phyloP scores from a whole-genome alignment of 805 yeast species.

The Schwanniomyces pseudopolymorphus region DNA sequence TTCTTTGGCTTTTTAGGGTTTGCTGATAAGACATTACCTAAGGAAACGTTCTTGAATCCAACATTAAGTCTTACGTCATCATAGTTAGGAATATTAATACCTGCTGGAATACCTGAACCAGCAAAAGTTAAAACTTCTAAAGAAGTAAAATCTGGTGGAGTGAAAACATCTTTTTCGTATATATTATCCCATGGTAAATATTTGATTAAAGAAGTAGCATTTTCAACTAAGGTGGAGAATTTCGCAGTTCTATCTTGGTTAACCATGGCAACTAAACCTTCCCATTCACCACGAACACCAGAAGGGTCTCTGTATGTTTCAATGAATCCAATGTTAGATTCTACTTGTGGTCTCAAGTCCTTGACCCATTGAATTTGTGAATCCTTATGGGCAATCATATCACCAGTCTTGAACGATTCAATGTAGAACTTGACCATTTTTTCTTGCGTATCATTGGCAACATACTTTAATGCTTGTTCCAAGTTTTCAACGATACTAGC shows the following conservation, averaged over 20 bases:
- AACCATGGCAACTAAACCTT: slow-evolving; percentile 86
- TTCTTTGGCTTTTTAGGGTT: slow-evolving; percentile 60
- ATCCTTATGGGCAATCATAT: slow-evolving; percentile 79
- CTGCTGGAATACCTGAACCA: slow-evolving; percentile 89
- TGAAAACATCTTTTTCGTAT: slow-evolving; percentile 81
- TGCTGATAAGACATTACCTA: slow-evolving; percentile 82
- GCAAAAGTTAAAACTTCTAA: slow-evolving; percentile 87
- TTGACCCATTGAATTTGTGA: slow-evolving; percentile 88
- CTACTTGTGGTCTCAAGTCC: slow-evolving; percentile 71
- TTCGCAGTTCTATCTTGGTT: slow-evolving; percentile 83
- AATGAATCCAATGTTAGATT: slow-evolving; percentile 83
- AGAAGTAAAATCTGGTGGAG: slow-evolving; percentile 91
- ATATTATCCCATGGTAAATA: slow-evolving; percentile 75
- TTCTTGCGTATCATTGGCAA: slow-evolving; percentile 71
- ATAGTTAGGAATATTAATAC: slow-evolving; percentile 89
- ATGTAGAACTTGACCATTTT: slow-evolving; percentile 67
- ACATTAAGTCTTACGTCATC: slow-evolving; percentile 81
- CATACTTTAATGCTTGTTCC: slow-evolving; percentile 54
- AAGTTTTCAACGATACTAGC: slow-evolving; percentile 55
- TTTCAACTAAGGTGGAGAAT: slow-evolving; percentile 65
- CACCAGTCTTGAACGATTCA: slow-evolving; percentile 74
- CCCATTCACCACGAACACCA: slow-evolving; percentile 93
- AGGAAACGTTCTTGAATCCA: slow-evolving; percentile 87
- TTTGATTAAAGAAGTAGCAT: slow-evolving; percentile 63
- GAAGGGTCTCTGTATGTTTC: slow-evolving; percentile 93